Evolutionary conservation across 176 grass and related monocot species (phyloP).

Genomic region (Puccinellia tenuiflora): DNA sequence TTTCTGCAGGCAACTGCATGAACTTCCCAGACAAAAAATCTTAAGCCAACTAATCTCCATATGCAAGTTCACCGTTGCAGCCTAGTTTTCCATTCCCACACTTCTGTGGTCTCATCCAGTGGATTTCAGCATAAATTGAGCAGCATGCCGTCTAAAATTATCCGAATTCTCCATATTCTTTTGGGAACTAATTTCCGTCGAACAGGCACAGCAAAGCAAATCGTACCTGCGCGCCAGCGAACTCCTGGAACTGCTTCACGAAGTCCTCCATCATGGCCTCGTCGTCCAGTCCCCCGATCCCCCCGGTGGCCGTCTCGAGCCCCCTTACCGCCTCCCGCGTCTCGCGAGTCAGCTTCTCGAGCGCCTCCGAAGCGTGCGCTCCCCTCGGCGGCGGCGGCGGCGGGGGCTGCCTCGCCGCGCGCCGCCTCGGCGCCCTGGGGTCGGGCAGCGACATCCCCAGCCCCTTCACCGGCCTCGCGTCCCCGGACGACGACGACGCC

Average conservation of each 20-base stretch:
- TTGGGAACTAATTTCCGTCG: not conserved
- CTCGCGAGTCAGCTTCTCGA: constrained; percentile 87
- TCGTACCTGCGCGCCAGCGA: constrained; percentile 75
- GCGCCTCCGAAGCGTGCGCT: constrained; percentile 75
- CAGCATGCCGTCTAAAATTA: not conserved
- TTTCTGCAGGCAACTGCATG: not conserved
- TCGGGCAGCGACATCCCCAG: constrained; percentile 74
- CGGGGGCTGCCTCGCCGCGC: constrained; percentile 32
- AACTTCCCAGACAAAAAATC: not conserved
- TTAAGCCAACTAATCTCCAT: not conserved
- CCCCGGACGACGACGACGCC: constrained; percentile 15
- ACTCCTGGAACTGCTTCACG: constrained; percentile 97
- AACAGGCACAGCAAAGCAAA: not conserved
- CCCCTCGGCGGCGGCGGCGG: constrained; percentile 20
- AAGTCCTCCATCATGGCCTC: constrained; percentile 97
- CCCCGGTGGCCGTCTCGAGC: constrained; percentile 70
- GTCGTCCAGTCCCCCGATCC: constrained; percentile 40
- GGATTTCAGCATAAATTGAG: not conserved
- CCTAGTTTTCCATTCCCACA: not conserved
- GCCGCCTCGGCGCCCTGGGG: constrained; percentile 52
- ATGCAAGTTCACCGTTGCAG: not conserved
- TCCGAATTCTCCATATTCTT: not conserved
- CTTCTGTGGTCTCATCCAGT: not conserved
- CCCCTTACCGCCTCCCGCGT: constrained; percentile 79
- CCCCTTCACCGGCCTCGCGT: constrained; percentile 30